Conservation (phyloP, 768 basidiomycete genomes). For the Calvatia gigantea region DNA sequence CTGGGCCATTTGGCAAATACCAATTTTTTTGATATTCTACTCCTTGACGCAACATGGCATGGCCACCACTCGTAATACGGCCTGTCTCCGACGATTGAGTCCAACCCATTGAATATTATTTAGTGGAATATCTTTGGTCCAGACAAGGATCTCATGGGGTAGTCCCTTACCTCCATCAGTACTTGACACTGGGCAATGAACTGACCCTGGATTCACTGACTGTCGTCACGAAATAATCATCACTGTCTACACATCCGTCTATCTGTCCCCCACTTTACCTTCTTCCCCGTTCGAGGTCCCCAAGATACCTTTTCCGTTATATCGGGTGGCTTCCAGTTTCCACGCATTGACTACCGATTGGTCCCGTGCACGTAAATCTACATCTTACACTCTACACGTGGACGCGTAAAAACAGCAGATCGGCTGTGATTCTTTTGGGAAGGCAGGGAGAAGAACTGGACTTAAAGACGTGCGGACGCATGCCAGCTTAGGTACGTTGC, state of each 20-base stretch:
- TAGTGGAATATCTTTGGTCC: not conserved
- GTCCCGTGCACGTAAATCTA: not conserved
- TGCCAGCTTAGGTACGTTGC: not conserved
- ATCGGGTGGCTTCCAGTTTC: not conserved
- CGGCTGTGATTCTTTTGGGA: conserved; percentile 3
- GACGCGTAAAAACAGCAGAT: not conserved
- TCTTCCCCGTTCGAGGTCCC: not conserved
- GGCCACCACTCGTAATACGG: too few relatives aligned
- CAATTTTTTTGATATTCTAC: too few relatives aligned
- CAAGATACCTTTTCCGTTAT: not conserved
- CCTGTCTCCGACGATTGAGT: not conserved
- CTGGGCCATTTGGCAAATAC: too few relatives aligned
- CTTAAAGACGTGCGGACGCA: not conserved
- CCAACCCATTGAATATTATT: not conserved
- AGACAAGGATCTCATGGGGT: not conserved
- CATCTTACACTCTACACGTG: conserved; percentile 1
- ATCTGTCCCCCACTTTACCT: not conserved
- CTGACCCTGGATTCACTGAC: not conserved
- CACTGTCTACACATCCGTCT: conserved; percentile 2
- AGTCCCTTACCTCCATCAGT: too few relatives aligned
- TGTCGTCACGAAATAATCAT: not conserved
- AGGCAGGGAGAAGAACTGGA: not conserved
- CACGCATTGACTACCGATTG: not conserved
- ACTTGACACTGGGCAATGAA: too few relatives aligned
- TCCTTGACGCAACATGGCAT: too few relatives aligned